Conservation (phyloP, 257 asterid genomes). For the Thymus quinquecostatus region DNA sequence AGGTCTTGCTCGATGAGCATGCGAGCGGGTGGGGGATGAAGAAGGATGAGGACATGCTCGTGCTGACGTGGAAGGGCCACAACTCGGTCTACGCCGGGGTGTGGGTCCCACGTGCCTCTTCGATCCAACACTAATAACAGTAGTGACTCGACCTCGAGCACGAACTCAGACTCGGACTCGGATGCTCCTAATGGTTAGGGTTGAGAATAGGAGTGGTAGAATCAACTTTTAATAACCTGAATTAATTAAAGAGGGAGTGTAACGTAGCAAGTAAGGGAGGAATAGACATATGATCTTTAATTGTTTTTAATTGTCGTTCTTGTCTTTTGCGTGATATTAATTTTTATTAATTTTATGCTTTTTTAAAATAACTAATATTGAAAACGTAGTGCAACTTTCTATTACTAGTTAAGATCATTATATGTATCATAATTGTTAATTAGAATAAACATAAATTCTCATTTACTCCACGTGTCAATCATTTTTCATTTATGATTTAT, state of each 20-base stretch:
- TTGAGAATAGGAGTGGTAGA: background rate
- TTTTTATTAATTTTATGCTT: too few species aligned
- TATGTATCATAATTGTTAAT: too few species aligned
- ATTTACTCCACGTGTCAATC: too few species aligned
- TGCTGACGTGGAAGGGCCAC: constrained; percentile 89
- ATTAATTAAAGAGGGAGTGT: background rate
- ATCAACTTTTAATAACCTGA: background rate
- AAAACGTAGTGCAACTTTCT: too few species aligned
- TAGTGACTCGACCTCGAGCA: background rate
- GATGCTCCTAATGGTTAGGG: background rate
- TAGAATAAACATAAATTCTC: too few species aligned
- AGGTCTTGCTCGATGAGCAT: constrained; percentile 63
- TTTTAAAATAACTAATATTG: too few species aligned
- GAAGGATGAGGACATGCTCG: constrained; percentile 66
- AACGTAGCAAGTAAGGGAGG: background rate
- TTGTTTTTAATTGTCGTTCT: too few species aligned
- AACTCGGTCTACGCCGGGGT: constrained; percentile 61
- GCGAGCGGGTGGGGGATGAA: constrained; percentile 96
- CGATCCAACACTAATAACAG: background rate
- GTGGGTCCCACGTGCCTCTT: constrained; percentile 53
- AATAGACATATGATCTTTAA: background rate
- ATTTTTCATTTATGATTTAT: too few species aligned
- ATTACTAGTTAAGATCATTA: too few species aligned
- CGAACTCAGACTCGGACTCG: background rate
- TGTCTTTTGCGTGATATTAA: too few species aligned